Percentiles rank a stretch among this genome's conserved stretches.
Conservation (phyloP, 2,329 filamentous ascomycete genomes). For the Calonectria hawksworthii region DNA sequence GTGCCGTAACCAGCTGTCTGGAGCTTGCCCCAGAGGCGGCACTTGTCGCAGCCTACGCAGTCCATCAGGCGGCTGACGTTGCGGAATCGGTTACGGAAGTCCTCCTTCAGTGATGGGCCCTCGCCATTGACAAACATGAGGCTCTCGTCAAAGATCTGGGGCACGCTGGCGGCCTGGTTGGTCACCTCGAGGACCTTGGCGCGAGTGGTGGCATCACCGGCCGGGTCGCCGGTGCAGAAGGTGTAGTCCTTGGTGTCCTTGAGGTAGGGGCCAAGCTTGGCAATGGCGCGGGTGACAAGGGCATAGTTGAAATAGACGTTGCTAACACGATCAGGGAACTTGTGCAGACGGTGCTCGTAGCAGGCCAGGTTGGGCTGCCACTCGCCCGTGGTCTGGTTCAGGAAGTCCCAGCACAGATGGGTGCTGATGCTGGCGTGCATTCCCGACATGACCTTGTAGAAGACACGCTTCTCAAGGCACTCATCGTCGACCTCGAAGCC, state of each 20-base stretch:
- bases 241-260: slow-evolving; percentile 76
- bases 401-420: slow-evolving; percentile 94
- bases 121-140: slow-evolving; percentile 91
- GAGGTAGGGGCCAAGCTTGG: slow-evolving; percentile 88
- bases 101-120: slow-evolving; percentile 87
- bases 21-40: slow-evolving; percentile 96
- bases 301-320: slow-evolving; percentile 99
- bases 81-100: slow-evolving; percentile 96
- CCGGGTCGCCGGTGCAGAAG: slow-evolving; percentile 89
- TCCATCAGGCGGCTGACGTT: slow-evolving; percentile 99
- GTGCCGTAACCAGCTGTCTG: slow-evolving; percentile 96
- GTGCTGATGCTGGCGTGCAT: slow-evolving; percentile 99
- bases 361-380: slow-evolving; percentile 94
- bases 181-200: slow-evolving; percentile 85
- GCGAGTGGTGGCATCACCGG: slow-evolving; percentile 84
- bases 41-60: slow-evolving; percentile 98
- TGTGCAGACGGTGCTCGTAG: slow-evolving; percentile 88
- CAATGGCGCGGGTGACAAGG: slow-evolving; percentile 89
- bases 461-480: slow-evolving; percentile 98
- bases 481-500: slow-evolving; percentile 87
- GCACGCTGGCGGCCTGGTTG: slow-evolving; percentile 75
- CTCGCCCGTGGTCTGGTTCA: slow-evolving; percentile 93
- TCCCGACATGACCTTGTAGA: slow-evolving; percentile 93
- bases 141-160: slow-evolving; percentile 92
- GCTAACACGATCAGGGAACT: slow-evolving; percentile 89